Evolutionary conservation across 306 rosid genomes (phyloP).

Genomic region (Sicyos baderoa): DNA sequence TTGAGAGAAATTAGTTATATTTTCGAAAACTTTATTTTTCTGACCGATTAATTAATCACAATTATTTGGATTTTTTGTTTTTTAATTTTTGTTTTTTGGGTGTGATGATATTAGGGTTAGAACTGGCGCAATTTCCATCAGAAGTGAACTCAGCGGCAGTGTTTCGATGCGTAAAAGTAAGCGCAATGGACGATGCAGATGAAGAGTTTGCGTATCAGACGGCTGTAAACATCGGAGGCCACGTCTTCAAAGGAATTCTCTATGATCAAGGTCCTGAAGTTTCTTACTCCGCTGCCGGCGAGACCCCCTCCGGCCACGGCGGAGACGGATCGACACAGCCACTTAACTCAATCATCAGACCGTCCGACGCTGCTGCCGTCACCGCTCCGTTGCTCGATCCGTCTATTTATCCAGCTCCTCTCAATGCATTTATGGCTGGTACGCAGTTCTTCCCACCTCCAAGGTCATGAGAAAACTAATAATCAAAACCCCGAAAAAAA

Average conservation of each 20-base stretch:
- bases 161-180: slow-evolving; percentile 82
- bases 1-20: background rate
- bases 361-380: slow-evolving; percentile 13
- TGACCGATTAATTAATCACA: background rate
- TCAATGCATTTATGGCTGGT: slow-evolving; percentile 91
- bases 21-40: slow-evolving; percentile 38
- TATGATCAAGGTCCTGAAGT: slow-evolving; percentile 72
- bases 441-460: slow-evolving; percentile 91
- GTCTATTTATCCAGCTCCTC: slow-evolving; percentile 61
- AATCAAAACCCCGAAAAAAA: too few relatives aligned
- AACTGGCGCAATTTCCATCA: slow-evolving; percentile 65
- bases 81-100: too few relatives aligned
- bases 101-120: slow-evolving; percentile 63
- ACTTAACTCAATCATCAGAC: slow-evolving; percentile 35
- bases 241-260: slow-evolving; percentile 85
- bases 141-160: slow-evolving; percentile 78
- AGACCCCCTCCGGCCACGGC: slow-evolving; percentile 29
- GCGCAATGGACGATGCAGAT: slow-evolving; percentile 68
- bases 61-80: too few relatives aligned
- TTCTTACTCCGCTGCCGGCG: slow-evolving; percentile 39
- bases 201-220: slow-evolving; percentile 94
- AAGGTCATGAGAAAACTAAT: slow-evolving; percentile 37
- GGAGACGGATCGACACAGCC: slow-evolving; percentile 32
- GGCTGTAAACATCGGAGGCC: slow-evolving; percentile 88
- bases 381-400: slow-evolving; percentile 46